Percentiles rank a stretch among this genome's conserved stretches.
These are phyloP conservation scores for Ophiostoma sp. DNA, from an alignment of 2,329 filamentous ascomycete genomes.

Conservation along the genomic window DNA sequence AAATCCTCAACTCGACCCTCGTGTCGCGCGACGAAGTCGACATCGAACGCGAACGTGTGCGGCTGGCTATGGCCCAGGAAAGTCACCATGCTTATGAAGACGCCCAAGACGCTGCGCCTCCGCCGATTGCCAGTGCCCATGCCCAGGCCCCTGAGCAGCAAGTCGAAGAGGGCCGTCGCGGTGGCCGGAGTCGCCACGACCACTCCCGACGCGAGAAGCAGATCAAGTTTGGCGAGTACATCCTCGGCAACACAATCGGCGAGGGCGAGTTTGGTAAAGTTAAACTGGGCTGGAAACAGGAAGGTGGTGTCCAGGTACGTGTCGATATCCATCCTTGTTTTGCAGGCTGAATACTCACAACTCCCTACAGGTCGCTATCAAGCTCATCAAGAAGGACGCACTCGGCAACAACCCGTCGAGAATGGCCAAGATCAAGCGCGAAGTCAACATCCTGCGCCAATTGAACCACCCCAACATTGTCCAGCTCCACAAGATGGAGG, in stretches of 20 bases:
- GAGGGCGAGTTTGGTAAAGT: conserved; percentile 99
- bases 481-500: conserved; percentile 93
- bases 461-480: conserved; percentile 92
- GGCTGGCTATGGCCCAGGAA: conserved; percentile 56
- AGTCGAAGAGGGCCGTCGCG: conserved; percentile 44
- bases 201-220: conserved; percentile 61
- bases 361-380: conserved; percentile 76
- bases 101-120: conserved; percentile 44
- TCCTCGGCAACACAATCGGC: conserved; percentile 89
- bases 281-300: conserved; percentile 96
- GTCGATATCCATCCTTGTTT: neutral
- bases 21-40: conserved; percentile 71
- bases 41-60: conserved; percentile 63
- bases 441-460: conserved; percentile 88
- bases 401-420: conserved; percentile 83
- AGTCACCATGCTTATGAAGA: conserved; percentile 36
- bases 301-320: conserved; percentile 73
- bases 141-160: neutral
- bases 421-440: conserved; percentile 93
- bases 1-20: conserved; percentile 70
- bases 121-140: conserved; percentile 39
- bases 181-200: conserved; percentile 54
- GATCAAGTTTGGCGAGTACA: conserved; percentile 91
- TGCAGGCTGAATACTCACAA: no score
- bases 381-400: conserved; percentile 88